A percentile compares a stretch with the other conserved stretches of the same genome.
These are phyloP conservation scores for Dentipellis fragilis DNA, from an alignment of 768 basidiomycete genomes.

Conservation along the genomic window DNA sequence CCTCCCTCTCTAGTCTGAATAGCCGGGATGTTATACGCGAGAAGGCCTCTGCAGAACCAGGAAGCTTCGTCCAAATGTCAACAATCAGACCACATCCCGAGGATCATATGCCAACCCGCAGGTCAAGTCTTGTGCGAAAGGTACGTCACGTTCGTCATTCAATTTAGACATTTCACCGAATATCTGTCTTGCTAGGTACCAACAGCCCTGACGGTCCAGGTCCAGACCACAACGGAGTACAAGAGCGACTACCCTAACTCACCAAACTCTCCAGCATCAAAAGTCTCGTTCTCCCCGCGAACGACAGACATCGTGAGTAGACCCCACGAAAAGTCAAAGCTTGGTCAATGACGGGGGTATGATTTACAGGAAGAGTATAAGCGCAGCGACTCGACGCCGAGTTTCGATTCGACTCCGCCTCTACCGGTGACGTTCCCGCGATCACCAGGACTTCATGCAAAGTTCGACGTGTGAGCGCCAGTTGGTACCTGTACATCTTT, in stretches of 20 bases:
- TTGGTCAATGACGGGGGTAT: no score
- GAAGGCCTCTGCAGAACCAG: not conserved
- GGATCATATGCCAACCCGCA: not conserved
- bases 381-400: not conserved
- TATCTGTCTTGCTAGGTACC: not conserved
- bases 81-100: not conserved
- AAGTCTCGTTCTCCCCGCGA: not conserved
- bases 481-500: no score
- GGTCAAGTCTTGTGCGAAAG: not conserved
- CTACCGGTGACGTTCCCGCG: not conserved
- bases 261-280: not conserved
- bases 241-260: not conserved
- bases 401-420: not conserved
- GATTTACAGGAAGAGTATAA: not conserved
- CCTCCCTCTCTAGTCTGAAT: constrained; percentile 1
- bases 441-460: not conserved
- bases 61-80: not conserved
- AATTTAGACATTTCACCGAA: no score
- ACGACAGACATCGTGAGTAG: no score
- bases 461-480: not conserved
- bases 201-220: not conserved
- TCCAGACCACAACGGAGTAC: not conserved
- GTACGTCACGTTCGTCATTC: not conserved
- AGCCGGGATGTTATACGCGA: not conserved
- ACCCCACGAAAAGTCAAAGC: no score